Conservation (phyloP, 768 basidiomycete genomes). For the Boletus reticuloceps region DNA sequence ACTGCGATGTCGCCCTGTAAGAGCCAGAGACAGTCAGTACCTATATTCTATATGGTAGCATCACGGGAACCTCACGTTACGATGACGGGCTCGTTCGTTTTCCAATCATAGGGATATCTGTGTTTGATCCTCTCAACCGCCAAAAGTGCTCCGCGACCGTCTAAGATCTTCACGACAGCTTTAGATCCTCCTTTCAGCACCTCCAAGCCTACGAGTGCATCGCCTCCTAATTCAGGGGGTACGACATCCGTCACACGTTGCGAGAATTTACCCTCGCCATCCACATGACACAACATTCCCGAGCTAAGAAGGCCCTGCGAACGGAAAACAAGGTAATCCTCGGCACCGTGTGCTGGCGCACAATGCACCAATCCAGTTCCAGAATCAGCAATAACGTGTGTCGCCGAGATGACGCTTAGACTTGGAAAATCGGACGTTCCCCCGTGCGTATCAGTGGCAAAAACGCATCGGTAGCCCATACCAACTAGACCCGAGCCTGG, state of each 20-base stretch:
- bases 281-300: slow-evolving; percentile 77
- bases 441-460: slow-evolving; percentile 35
- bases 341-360: slow-evolving; percentile 91
- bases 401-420: slow-evolving; percentile 58
- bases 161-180: slow-evolving; percentile 61
- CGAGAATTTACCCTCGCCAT: slow-evolving; percentile 71
- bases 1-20: slow-evolving; percentile 85
- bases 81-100: slow-evolving; percentile 90
- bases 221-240: slow-evolving; percentile 33
- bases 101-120: slow-evolving; percentile 96
- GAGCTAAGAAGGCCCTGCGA: slow-evolving; percentile 47
- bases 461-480: slow-evolving; percentile 59
- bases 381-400: slow-evolving; percentile 81
- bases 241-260: slow-evolving; percentile 54
- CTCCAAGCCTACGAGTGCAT: slow-evolving; percentile 60
- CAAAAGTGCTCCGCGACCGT: slow-evolving; percentile 50
- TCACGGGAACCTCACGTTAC: slow-evolving; percentile 58
- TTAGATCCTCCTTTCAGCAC: slow-evolving; percentile 74
- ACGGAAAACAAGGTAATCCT: slow-evolving; percentile 85
- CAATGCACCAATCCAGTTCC: slow-evolving; percentile 96
- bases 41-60: background rate
- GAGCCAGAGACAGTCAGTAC: background rate
- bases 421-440: background rate
- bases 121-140: slow-evolving; percentile 75
- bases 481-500: slow-evolving; percentile 52